Conservation (phyloP, 768 basidiomycete genomes). For the Baorangia bicolor region DNA sequence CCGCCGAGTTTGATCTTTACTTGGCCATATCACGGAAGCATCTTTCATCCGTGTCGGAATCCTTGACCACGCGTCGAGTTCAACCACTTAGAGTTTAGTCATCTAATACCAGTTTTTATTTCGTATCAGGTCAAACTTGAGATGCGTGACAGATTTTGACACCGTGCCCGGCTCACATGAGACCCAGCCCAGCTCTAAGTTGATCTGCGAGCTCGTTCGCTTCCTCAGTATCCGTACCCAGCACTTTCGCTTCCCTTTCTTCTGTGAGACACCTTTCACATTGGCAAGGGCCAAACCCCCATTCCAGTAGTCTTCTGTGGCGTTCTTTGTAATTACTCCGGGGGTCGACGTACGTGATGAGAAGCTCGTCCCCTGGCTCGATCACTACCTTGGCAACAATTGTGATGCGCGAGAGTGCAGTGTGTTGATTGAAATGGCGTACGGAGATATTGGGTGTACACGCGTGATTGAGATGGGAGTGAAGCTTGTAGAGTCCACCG, state of each 20-base stretch:
- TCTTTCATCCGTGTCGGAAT: neutral
- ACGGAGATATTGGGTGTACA: constrained; percentile 80
- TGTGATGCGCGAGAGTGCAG: constrained; percentile 71
- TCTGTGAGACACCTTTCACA: constrained; percentile 72
- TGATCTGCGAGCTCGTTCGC: constrained; percentile 55
- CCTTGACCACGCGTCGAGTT: neutral
- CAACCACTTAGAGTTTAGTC: too few species aligned
- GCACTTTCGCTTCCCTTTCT: constrained; percentile 30
- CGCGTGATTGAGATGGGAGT: constrained; percentile 85
- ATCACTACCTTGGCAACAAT: constrained; percentile 68
- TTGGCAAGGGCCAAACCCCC: constrained; percentile 72
- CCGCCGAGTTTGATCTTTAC: neutral
- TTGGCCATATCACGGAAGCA: neutral
- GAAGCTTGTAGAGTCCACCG: constrained; percentile 81
- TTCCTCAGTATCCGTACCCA: constrained; percentile 4
- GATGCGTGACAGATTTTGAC: neutral
- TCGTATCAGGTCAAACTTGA: neutral
- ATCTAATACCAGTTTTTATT: neutral
- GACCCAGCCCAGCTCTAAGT: constrained; percentile 63
- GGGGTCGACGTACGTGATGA: constrained; percentile 79
- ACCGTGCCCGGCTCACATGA: constrained; percentile 30
- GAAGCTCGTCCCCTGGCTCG: constrained; percentile 67
- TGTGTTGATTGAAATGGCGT: constrained; percentile 69
- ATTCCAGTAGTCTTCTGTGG: constrained; percentile 54
- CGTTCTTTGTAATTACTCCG: constrained; percentile 38